Evolutionary conservation across 441 rosid genomes (phyloP).

Genomic region (Gossypium davidsonii): DNA sequence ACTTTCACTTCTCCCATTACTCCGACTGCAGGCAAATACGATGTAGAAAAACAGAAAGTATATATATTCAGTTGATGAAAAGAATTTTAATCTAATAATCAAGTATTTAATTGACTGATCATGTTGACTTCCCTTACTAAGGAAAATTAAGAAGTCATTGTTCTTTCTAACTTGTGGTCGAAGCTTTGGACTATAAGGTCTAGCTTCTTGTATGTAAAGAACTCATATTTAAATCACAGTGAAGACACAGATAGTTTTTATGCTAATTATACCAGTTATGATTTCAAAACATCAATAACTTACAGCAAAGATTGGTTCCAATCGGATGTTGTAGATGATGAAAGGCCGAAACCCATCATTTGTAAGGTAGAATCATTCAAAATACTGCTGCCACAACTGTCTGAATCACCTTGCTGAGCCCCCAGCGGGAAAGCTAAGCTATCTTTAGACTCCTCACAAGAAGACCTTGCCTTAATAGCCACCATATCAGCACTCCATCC

Average conservation of each 20-base stretch:
- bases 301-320: conserved; percentile 68
- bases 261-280: background rate
- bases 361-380: conserved; percentile 56
- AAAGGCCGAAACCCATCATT: conserved; percentile 51
- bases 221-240: background rate
- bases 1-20: conserved; percentile 31
- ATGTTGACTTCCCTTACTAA: conserved; percentile 3
- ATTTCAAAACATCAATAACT: conserved; percentile 15
- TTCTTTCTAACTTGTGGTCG: conserved; percentile 16
- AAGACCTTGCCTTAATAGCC: conserved; percentile 30
- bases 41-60: background rate
- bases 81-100: background rate
- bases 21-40: conserved; percentile 15
- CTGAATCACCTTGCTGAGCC: conserved; percentile 38
- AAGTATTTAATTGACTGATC: background rate
- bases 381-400: conserved; percentile 45
- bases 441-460: conserved; percentile 26
- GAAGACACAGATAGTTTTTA: background rate
- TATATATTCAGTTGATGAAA: background rate
- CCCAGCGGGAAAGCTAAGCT: conserved; percentile 24
- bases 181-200: conserved; percentile 22
- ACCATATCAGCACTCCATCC: conserved; percentile 29
- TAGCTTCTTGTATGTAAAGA: conserved; percentile 1
- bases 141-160: background rate
- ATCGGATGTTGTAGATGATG: conserved; percentile 47